These are phyloP conservation scores for Lachnellula willkommii DNA, from an alignment of 2,329 filamentous ascomycete species.

Conservation along the genomic window DNA sequence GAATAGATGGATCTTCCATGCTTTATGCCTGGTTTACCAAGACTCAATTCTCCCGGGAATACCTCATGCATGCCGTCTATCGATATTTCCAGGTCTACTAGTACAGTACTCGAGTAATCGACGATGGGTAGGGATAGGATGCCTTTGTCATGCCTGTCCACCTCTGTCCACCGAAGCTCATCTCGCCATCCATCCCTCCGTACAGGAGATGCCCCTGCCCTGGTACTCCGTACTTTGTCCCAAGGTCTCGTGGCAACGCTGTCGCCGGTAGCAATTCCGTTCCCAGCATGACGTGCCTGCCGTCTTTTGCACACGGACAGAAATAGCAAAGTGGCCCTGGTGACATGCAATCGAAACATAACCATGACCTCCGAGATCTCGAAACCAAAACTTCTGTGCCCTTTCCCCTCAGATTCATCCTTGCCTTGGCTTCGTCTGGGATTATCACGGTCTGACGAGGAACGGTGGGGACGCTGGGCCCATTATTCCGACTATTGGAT, in stretches of 20 bases:
- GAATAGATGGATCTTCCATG: background rate
- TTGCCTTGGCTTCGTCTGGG: background rate
- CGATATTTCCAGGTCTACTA: background rate
- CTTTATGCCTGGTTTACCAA: background rate
- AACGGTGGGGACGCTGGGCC: background rate
- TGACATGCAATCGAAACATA: background rate
- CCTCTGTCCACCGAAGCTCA: background rate
- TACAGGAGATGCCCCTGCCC: too few relatives aligned
- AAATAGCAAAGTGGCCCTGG: background rate
- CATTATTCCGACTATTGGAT: background rate
- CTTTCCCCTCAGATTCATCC: background rate
- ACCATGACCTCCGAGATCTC: background rate
- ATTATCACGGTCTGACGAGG: background rate
- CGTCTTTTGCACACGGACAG: background rate
- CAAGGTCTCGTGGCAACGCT: background rate
- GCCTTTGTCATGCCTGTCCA: background rate
- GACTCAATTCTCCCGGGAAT: background rate
- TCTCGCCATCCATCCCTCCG: background rate
- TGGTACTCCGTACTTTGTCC: background rate
- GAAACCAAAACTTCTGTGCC: background rate
- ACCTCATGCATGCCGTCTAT: background rate
- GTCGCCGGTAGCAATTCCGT: background rate
- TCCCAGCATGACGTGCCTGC: background rate
- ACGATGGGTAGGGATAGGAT: background rate
- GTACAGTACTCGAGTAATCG: too few relatives aligned